These are phyloP conservation scores for Sicyos edulis DNA, from an alignment of 306 rosid genomes.

Conservation along the genomic window DNA sequence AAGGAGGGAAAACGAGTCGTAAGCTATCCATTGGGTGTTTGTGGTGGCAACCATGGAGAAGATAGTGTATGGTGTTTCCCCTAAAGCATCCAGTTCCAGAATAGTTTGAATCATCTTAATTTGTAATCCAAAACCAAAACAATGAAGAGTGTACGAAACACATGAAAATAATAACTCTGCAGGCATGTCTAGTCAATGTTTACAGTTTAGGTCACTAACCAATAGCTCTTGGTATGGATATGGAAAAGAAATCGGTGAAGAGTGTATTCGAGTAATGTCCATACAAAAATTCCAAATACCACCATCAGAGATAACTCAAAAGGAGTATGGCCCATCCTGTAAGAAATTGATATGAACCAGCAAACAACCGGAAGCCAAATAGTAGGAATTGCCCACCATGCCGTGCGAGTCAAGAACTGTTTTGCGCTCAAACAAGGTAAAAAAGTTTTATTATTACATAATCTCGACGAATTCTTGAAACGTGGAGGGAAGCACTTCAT, in stretches of 20 bases:
- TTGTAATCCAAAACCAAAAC: background rate
- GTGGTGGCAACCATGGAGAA: slow-evolving; percentile 96
- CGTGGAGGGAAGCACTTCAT: background rate
- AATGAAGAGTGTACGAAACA: no score
- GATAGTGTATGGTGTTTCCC: slow-evolving; percentile 88
- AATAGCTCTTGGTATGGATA: slow-evolving; percentile 80
- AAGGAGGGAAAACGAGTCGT: slow-evolving; percentile 93
- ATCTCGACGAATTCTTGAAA: background rate
- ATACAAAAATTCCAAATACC: slow-evolving; percentile 54
- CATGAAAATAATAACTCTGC: no score
- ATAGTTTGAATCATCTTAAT: background rate
- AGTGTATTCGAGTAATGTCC: slow-evolving; percentile 80
- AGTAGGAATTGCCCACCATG: slow-evolving; percentile 91
- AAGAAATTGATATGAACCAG: slow-evolving; percentile 47
- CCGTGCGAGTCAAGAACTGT: slow-evolving; percentile 87
- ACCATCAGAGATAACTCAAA: slow-evolving; percentile 44
- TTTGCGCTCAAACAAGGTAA: background rate
- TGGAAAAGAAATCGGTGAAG: slow-evolving; percentile 93
- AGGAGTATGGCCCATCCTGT: slow-evolving; percentile 50
- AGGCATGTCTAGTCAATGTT: background rate
- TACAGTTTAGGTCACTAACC: slow-evolving; percentile 54
- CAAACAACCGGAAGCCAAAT: slow-evolving; percentile 91
- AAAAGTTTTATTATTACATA: no score
- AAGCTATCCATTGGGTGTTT: slow-evolving; percentile 98
- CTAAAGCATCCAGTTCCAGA: slow-evolving; percentile 35